Evolutionary conservation across 2,329 filamentous ascomycete species (phyloP), one percentile per base, ranked within the genome.

Genomic region (Trichoderma pleuroti): DNA sequence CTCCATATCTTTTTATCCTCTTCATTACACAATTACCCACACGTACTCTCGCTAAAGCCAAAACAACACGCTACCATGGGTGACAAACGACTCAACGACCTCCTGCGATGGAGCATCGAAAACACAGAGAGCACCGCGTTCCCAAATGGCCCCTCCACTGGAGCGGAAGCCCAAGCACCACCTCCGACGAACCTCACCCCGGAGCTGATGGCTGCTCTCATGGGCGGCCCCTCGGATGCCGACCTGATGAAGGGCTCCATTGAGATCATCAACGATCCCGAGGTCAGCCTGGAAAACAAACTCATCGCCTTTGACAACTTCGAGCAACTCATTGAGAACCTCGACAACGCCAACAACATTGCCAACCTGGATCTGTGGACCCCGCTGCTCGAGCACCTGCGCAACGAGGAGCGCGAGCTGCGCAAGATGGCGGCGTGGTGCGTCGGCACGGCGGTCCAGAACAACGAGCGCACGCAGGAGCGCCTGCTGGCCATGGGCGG

Each of bases 311-410:
- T 97, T 81, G 94, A 97, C 86, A 97, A 98, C 83, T 92, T 98
- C 73, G 94, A 97, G 83, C 93, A 97, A 81, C 85, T 97, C 71
- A 91, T 98, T 76, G 94, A 98, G 84, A 90, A 88, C 73, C 89
- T 98, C 76, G 96, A 99, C 85, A 99, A 99, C 80, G 95, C 96
- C 71, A 99, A 98, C 85, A 97, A 98, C 82, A 88, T 99, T 75
- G 90, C 90, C 74, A 87, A 87, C 32, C 84, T 98, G 24, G 87
- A 87, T 8, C 86, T 98, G 36, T 99, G 96, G 96, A 87, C 88
- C 12, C 93, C 93, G 11, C 84, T 99, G 49, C 84, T 98, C 12
- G 82, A 85, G 10, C 88, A 92, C 73, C 85, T 99, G 16, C 84
- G 86, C 63, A 86, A 90, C 76, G 85, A 87, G 12, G 91, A 96